These are phyloP conservation scores for Malassezia pachydermatis DNA, from an alignment of 1,284 basidiomycete genomes.

Conservation along the genomic window DNA sequence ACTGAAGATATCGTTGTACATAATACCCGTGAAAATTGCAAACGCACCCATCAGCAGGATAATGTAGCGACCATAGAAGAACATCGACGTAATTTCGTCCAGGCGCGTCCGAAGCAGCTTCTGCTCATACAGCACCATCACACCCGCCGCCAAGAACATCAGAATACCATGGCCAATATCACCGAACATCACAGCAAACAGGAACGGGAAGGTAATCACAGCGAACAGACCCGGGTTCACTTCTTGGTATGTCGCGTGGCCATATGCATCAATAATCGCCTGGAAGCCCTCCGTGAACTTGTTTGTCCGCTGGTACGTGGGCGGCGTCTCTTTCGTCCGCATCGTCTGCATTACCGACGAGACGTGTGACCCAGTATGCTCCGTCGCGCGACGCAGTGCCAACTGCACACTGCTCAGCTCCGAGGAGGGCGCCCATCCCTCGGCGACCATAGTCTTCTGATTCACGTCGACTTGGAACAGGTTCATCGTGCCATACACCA, in stretches of 20 bases:
- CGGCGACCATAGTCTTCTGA: slow-evolving; percentile 87
- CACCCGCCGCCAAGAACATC: slow-evolving; percentile 64
- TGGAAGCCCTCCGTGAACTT: slow-evolving; percentile 97
- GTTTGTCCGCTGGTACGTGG: slow-evolving; percentile 89
- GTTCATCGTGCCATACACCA: slow-evolving; percentile 57
- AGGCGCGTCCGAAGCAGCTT: slow-evolving; percentile 66
- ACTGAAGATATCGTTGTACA: slow-evolving; percentile 99
- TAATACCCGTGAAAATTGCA: slow-evolving; percentile 81
- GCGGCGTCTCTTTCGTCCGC: slow-evolving; percentile 78
- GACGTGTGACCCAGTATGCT: slow-evolving; percentile 82
- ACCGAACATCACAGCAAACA: slow-evolving; percentile 99
- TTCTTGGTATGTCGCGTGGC: slow-evolving; percentile 88
- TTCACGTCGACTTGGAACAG: slow-evolving; percentile 80
- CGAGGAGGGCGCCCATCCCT: slow-evolving; percentile 91
- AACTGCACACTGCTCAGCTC: slow-evolving; percentile 79
- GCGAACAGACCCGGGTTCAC: slow-evolving; percentile 93
- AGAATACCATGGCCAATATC: slow-evolving; percentile 93
- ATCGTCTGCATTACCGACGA: slow-evolving; percentile 87
- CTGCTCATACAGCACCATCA: slow-evolving; percentile 77
- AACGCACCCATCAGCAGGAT: slow-evolving; percentile 94
- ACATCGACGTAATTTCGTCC: slow-evolving; percentile 77
- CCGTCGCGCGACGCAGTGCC: slow-evolving; percentile 83
- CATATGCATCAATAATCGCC: slow-evolving; percentile 95
- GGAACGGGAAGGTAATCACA: slow-evolving; percentile 89
- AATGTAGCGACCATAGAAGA: slow-evolving; percentile 96